Evolutionary conservation across 31 red algal genomes (phyloP).

Genomic region (Odonthalia washingtoniensis): DNA sequence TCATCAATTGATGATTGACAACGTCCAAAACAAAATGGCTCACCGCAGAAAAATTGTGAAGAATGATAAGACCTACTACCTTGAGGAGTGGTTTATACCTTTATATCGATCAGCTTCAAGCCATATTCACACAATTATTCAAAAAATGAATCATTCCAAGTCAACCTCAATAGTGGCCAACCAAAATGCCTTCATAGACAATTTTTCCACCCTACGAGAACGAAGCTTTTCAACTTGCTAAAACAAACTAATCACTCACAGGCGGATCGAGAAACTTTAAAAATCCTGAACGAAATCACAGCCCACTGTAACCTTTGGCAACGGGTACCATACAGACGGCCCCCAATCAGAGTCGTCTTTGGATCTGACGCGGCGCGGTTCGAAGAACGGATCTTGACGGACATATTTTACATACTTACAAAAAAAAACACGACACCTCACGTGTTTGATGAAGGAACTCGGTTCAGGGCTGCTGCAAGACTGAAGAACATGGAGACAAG

Average conservation of each 20-base stretch:
- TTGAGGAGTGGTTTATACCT: no score
- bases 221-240: slow-evolving; percentile 32
- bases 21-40: no score
- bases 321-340: neutral
- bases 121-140: no score
- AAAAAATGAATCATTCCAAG: no score
- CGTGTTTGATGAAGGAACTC: slow-evolving; percentile 9
- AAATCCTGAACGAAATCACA: neutral
- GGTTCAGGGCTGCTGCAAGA: neutral
- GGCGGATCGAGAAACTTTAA: neutral
- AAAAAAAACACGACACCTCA: neutral
- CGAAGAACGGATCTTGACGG: slow-evolving; percentile 18
- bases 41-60: no score
- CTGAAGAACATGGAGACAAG: neutral
- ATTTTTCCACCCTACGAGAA: slow-evolving; percentile 26
- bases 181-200: slow-evolving; percentile 4
- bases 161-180: neutral
- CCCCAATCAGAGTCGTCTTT: slow-evolving; percentile 18
- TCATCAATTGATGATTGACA: no score
- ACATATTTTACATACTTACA: neutral
- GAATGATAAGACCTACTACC: no score
- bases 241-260: neutral
- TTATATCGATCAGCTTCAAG: no score
- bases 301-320: slow-evolving; percentile 13
- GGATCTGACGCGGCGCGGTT: slow-evolving; percentile 4